A percentile compares a stretch with the other conserved stretches of the same genome.
These are phyloP conservation scores for Penicillium thymicola DNA, from an alignment of 2,329 filamentous ascomycete species.

Conservation along the genomic window DNA sequence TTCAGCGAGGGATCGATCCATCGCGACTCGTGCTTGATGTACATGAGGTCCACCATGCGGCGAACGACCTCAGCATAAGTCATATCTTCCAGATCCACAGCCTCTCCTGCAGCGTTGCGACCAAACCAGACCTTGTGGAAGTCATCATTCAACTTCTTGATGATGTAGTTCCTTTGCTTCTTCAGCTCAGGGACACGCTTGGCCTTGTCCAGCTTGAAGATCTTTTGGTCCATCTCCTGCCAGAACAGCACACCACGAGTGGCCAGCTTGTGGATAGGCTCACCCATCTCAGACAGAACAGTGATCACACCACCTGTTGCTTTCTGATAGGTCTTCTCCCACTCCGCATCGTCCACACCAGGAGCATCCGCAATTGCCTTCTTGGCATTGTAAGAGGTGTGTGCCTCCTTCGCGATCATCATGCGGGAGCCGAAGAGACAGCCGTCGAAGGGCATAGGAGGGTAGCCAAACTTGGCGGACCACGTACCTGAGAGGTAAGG, in stretches of 20 bases:
- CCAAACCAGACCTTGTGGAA: conserved; percentile 98
- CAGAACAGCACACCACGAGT: conserved; percentile 95
- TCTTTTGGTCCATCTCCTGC: conserved; percentile 98
- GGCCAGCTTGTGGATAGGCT: conserved; percentile 97
- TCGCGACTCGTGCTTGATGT: conserved; percentile 81
- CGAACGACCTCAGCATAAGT: conserved; percentile 85
- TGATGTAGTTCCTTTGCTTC: conserved; percentile 86
- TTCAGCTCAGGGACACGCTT: conserved; percentile 84
- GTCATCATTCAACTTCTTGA: conserved; percentile 92
- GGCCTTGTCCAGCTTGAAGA: conserved; percentile 93
- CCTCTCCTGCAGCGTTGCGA: conserved; percentile 72
- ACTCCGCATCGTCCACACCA: conserved; percentile 75
- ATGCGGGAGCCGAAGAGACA: conserved; percentile 87
- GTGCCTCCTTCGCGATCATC: conserved; percentile 91
- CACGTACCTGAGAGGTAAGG: conserved; percentile 87
- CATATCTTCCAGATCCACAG: conserved; percentile 91
- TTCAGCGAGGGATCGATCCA: conserved; percentile 88
- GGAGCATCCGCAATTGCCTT: conserved; percentile 83
- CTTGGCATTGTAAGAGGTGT: conserved; percentile 84
- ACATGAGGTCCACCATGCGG: conserved; percentile 85
- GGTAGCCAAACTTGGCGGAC: conserved; percentile 83
- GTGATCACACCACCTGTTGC: conserved; percentile 91
- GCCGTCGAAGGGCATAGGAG: conserved; percentile 91
- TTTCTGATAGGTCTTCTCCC: conserved; percentile 92
- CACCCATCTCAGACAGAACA: conserved; percentile 97